These are phyloP conservation scores for Chamaecyparis obtusa DNA, from an alignment of 75 land plant species.

Conservation along the genomic window DNA sequence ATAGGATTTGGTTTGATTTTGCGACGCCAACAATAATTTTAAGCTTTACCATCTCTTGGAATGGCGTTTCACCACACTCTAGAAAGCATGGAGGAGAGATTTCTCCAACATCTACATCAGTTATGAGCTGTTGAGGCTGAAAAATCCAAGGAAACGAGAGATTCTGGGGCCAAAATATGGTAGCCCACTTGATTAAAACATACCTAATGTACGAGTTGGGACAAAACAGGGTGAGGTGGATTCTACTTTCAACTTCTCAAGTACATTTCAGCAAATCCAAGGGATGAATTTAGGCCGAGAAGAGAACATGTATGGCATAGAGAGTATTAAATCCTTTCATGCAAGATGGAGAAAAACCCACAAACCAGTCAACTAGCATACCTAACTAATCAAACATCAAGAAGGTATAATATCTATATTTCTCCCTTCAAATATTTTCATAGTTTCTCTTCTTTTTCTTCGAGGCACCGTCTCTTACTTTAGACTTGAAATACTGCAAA, in stretches of 20 bases:
- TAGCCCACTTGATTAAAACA: background rate
- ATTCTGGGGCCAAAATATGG: conserved; percentile 7
- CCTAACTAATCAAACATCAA: background rate
- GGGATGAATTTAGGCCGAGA: background rate
- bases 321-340: background rate
- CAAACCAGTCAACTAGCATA: background rate
- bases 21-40: background rate
- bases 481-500: no score
- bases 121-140: background rate
- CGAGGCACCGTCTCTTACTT: no score
- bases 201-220: background rate
- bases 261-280: conserved; percentile 4
- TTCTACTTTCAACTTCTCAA: background rate
- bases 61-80: background rate
- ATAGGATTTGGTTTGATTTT: background rate
- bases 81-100: background rate
- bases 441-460: no score
- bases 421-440: no score
- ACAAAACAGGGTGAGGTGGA: background rate
- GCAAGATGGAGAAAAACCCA: background rate
- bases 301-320: background rate
- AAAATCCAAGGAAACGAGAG: background rate
- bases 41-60: background rate
- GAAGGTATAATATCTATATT: no score
- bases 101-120: background rate